Conservation (phyloP, 805 yeast species). For the Ogataea dorogensis region DNA sequence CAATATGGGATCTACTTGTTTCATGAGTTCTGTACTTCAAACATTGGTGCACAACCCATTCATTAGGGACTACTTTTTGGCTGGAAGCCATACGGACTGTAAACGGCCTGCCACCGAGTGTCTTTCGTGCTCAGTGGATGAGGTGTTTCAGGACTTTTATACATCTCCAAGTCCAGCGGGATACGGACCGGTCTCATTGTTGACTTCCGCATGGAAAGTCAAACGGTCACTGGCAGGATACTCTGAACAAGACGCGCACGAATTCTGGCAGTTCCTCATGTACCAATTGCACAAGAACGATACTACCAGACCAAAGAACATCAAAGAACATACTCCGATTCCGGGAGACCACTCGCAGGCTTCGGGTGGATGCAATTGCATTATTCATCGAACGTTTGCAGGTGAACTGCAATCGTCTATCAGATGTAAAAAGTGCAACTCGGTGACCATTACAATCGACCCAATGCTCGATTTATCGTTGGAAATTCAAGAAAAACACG, state of each 20-base stretch:
- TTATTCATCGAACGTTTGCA: slow-evolving; percentile 78
- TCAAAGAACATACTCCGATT: slow-evolving; percentile 25
- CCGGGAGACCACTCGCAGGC: slow-evolving; percentile 5
- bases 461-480: slow-evolving; percentile 88
- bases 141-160: slow-evolving; percentile 71
- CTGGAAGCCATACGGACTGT: slow-evolving; percentile 68
- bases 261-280: slow-evolving; percentile 88
- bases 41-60: slow-evolving; percentile 88
- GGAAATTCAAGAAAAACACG: slow-evolving; percentile 52
- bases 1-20: slow-evolving; percentile 96
- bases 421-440: slow-evolving; percentile 66
- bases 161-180: slow-evolving; percentile 62
- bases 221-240: slow-evolving; percentile 89
- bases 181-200: slow-evolving; percentile 75
- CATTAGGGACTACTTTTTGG: slow-evolving; percentile 71
- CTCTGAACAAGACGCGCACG: slow-evolving; percentile 98
- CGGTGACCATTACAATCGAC: slow-evolving; percentile 69
- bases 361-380: slow-evolving; percentile 57
- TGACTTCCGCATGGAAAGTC: slow-evolving; percentile 85
- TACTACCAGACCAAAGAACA: slow-evolving; percentile 24
- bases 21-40: slow-evolving; percentile 91
- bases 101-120: slow-evolving; percentile 47
- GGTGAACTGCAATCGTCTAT: slow-evolving; percentile 83
- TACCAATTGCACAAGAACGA: slow-evolving; percentile 72
- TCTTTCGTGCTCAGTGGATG: slow-evolving; percentile 82